These are phyloP conservation scores for Phytophthora europaea DNA, from an alignment of 352 stramenopile species.

Conservation along the genomic window DNA sequence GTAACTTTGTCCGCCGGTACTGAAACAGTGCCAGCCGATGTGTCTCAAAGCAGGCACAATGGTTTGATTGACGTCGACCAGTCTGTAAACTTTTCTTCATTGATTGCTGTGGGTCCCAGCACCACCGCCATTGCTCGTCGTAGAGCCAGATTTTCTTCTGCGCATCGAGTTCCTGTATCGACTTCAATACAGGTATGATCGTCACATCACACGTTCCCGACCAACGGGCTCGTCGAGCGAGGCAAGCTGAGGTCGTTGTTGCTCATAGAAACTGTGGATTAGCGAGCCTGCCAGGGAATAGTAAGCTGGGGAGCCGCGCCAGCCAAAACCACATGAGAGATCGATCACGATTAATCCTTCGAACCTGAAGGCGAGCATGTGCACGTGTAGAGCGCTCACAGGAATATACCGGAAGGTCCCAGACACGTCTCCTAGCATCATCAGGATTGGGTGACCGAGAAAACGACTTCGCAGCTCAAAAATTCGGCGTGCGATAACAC, in stretches of 20 bases:
- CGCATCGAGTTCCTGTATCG: slow-evolving; percentile 5
- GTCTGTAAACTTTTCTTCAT: slow-evolving; percentile 14
- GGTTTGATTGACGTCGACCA: slow-evolving; percentile 6
- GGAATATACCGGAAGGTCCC: neutral
- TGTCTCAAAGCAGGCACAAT: slow-evolving; percentile 12
- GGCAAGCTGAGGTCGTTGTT: neutral
- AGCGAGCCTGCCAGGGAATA: neutral
- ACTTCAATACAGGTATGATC: slow-evolving; percentile 1
- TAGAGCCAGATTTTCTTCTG: slow-evolving; percentile 10
- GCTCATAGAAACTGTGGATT: neutral
- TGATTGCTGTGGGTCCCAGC: neutral
- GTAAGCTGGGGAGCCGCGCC: neutral
- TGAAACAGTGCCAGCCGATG: slow-evolving; percentile 3
- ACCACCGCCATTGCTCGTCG: slow-evolving; percentile 6
- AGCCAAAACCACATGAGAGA: neutral
- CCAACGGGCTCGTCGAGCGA: neutral
- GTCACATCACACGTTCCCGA: neutral
- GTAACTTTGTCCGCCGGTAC: slow-evolving; percentile 1
- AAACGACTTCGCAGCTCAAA: too few species aligned
- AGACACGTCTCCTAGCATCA: neutral
- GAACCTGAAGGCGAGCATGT: neutral
- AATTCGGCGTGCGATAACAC: too few species aligned
- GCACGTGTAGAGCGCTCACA: neutral
- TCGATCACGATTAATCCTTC: neutral
- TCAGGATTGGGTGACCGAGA: neutral